Evolutionary conservation across 495 filamentous ascomycete genomes (phyloP).

Genomic region (Cercophora scortea): DNA sequence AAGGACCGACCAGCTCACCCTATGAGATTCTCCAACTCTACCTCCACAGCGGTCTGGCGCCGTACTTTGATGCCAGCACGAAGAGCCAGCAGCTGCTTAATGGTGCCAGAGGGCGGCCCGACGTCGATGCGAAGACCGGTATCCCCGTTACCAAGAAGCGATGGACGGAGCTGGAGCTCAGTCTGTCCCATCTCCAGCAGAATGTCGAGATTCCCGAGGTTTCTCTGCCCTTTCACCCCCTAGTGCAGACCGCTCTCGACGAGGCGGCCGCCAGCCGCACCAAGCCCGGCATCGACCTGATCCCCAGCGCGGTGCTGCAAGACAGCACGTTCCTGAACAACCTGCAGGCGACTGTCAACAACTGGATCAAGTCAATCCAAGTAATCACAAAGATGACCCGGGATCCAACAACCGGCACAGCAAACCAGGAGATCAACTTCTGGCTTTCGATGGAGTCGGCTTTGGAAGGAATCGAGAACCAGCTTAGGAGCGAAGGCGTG

Average conservation of each 20-base stretch:
- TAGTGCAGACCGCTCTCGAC: slow-evolving; percentile 76
- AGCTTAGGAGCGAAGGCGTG: slow-evolving; percentile 82
- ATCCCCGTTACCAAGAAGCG: slow-evolving; percentile 96
- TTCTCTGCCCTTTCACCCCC: slow-evolving; percentile 73
- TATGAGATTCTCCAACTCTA: slow-evolving; percentile 85
- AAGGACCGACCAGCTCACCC: slow-evolving; percentile 67
- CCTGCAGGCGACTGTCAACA: slow-evolving; percentile 85
- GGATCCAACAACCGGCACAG: slow-evolving; percentile 80
- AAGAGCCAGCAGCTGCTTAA: slow-evolving; percentile 66
- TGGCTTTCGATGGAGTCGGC: slow-evolving; percentile 94
- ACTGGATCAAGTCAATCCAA: slow-evolving; percentile 97
- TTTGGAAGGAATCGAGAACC: slow-evolving; percentile 80
- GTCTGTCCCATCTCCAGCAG: slow-evolving; percentile 83
- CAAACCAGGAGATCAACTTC: slow-evolving; percentile 95
- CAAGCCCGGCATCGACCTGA: slow-evolving; percentile 65
- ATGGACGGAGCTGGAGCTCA: slow-evolving; percentile 85
- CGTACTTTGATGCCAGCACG: slow-evolving; percentile 92
- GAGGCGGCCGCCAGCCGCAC: slow-evolving; percentile 56
- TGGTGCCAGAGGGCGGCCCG: slow-evolving; percentile 59
- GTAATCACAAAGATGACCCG: slow-evolving; percentile 91
- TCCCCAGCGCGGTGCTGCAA: slow-evolving; percentile 61
- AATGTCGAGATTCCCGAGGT: slow-evolving; percentile 96
- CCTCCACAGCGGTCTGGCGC: slow-evolving; percentile 78
- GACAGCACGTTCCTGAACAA: slow-evolving; percentile 91
- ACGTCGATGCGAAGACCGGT: slow-evolving; percentile 84